A percentile compares a stretch with the other conserved stretches of the same genome.
Evolutionary conservation across 257 asterid species (phyloP).

Genomic region (Leptodermis oblonga): DNA sequence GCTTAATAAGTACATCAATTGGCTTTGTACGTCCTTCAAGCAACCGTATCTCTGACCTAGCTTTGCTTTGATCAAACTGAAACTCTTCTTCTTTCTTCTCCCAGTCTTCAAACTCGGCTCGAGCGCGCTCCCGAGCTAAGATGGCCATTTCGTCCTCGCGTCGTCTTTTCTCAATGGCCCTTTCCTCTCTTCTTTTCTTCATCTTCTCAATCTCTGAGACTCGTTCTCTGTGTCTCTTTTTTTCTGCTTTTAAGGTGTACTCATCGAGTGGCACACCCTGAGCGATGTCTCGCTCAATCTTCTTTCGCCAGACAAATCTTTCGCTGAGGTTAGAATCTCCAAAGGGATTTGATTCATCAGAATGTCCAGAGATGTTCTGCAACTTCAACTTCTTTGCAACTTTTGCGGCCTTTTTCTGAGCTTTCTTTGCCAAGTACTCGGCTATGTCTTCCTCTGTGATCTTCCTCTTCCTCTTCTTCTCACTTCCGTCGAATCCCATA

Average conservation of each 20-base stretch:
- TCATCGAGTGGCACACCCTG: conserved; percentile 65
- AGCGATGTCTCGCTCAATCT: conserved; percentile 18
- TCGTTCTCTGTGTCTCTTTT: conserved; percentile 59
- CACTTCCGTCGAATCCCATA: too few species aligned
- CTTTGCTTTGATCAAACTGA: conserved; percentile 90
- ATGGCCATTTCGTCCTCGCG: conserved; percentile 94
- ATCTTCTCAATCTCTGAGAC: conserved; percentile 78
- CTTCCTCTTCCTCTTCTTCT: too few species aligned
- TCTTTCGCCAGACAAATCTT: conserved; percentile 86
- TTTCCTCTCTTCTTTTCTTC: conserved; percentile 87
- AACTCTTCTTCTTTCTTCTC: conserved; percentile 99
- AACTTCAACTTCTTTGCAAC: conserved; percentile 26
- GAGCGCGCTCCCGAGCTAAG: conserved; percentile 90
- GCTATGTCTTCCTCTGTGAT: conserved; percentile 47
- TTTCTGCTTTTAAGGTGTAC: conserved; percentile 70
- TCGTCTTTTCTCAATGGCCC: conserved; percentile 89
- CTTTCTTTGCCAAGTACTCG: conserved; percentile 60
- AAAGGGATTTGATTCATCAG: too few species aligned
- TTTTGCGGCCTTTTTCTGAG: conserved; percentile 13
- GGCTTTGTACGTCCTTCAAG: conserved; percentile 93
- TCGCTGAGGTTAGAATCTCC: too few species aligned
- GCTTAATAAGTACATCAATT: conserved; percentile 77
- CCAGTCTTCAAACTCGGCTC: conserved; percentile 98
- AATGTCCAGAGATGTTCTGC: too few species aligned
- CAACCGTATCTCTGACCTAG: conserved; percentile 76